phyloP scores from a whole-genome alignment of 2,329 filamentous ascomycete genomes.

The Calycina herbarum region DNA sequence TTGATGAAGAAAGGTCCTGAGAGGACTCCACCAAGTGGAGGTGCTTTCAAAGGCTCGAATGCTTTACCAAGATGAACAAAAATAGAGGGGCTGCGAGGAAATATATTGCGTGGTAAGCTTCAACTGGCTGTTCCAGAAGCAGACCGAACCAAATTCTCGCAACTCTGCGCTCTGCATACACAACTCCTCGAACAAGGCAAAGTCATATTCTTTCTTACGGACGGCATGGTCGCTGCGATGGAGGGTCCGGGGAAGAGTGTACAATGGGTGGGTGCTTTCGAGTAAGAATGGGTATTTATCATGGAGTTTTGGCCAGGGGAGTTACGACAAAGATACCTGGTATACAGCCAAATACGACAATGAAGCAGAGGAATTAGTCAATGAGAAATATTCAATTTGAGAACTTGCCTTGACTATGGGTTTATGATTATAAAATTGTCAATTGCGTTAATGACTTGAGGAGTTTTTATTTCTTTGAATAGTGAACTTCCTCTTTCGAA shows the following conservation, averaged over 20 bases:
- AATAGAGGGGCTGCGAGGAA: background rate
- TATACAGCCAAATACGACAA: background rate
- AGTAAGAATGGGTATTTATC: background rate
- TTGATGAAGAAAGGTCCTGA: constrained; percentile 63
- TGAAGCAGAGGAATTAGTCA: background rate
- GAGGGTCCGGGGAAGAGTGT: background rate
- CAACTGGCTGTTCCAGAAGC: background rate
- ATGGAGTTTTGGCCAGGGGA: background rate
- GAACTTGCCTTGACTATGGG: too few species aligned
- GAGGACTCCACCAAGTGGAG: constrained; percentile 11
- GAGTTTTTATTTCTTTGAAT: too few species aligned
- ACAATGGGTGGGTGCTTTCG: background rate
- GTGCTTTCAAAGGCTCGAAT: constrained; percentile 22
- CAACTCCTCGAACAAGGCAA: constrained; percentile 6
- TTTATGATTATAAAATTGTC: too few species aligned
- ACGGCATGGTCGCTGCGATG: background rate
- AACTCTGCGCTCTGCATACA: background rate
- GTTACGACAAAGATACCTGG: background rate
- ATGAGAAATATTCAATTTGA: background rate
- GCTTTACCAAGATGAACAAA: constrained; percentile 28
- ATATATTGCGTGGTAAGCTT: background rate
- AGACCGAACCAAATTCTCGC: background rate
- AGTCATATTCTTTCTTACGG: background rate
- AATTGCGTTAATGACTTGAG: too few species aligned
- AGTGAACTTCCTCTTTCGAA: too few species aligned